Evolutionary conservation across 2,329 filamentous ascomycete species (phyloP).

Genomic region (Eutypa lata): DNA sequence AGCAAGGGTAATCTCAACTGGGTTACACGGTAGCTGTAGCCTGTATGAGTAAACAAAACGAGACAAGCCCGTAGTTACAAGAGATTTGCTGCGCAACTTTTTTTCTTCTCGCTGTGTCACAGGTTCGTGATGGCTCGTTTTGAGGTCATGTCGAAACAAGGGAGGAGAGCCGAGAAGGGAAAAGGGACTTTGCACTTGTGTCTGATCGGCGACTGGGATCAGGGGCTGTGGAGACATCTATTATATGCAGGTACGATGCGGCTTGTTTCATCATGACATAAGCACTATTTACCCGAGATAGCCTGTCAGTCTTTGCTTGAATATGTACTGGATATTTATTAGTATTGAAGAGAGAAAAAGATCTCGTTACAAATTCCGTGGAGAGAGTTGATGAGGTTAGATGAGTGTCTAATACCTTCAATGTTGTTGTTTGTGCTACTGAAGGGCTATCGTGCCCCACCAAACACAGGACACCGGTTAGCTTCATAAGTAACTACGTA

Average conservation of each 20-base stretch:
- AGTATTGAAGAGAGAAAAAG: too few species aligned
- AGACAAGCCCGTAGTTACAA: too few species aligned
- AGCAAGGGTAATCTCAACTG: background rate
- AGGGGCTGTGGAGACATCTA: constrained; percentile 12
- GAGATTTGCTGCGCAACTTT: too few species aligned
- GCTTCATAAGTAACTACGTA: too few species aligned
- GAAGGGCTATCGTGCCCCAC: too few species aligned
- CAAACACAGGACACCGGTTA: too few species aligned
- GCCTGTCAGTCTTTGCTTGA: background rate
- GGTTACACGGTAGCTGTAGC: background rate
- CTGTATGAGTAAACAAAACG: background rate
- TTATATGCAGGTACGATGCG: constrained; percentile 1
- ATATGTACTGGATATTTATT: too few species aligned
- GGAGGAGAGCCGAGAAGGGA: constrained; percentile 9
- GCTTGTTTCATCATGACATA: constrained; percentile 20
- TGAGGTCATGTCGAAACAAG: constrained; percentile 2
- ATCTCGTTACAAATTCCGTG: too few species aligned
- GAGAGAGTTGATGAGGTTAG: too few species aligned
- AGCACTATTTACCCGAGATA: constrained; percentile 14
- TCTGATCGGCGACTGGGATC: constrained; percentile 24
- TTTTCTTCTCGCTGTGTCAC: too few species aligned
- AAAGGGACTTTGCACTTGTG: constrained; percentile 12
- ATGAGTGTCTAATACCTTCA: too few species aligned
- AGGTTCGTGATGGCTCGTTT: background rate
- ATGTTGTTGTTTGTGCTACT: too few species aligned